Evolutionary conservation across 306 rosid genomes (phyloP).

Genomic region (Cucurbita moschata): DNA sequence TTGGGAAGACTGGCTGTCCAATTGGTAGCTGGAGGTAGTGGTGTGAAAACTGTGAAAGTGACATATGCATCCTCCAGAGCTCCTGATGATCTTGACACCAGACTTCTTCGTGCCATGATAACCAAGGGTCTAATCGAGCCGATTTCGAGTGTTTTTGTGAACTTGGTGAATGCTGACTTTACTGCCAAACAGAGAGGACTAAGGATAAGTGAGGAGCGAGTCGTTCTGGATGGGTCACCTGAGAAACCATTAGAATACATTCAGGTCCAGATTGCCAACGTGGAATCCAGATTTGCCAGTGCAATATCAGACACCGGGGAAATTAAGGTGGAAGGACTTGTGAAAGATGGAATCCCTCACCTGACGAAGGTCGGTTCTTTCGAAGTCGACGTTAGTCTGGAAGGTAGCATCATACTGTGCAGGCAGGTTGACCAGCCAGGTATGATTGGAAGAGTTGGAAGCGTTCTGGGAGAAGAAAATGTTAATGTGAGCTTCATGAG

Average conservation of each 20-base stretch:
- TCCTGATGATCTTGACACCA: conserved; percentile 94
- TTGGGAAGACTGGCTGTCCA: conserved; percentile 92
- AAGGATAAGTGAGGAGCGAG: conserved; percentile 70
- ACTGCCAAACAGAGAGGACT: conserved; percentile 93
- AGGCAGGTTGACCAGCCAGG: conserved; percentile 99
- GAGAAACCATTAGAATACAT: conserved; percentile 71
- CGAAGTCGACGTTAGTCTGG: conserved; percentile 91
- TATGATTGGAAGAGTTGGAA: conserved; percentile 80
- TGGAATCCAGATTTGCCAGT: conserved; percentile 82
- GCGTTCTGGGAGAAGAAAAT: conserved; percentile 76
- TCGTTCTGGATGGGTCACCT: conserved; percentile 72
- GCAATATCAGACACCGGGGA: conserved; percentile 85
- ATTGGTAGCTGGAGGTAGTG: conserved; percentile 95
- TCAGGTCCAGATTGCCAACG: conserved; percentile 89
- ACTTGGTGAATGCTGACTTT: conserved; percentile 94
- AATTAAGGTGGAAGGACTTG: conserved; percentile 75
- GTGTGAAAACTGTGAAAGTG: conserved; percentile 83
- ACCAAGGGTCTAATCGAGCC: conserved; percentile 96
- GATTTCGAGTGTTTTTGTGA: conserved; percentile 71
- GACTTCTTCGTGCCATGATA: conserved; percentile 97
- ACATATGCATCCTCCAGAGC: conserved; percentile 79
- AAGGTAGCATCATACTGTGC: conserved; percentile 81
- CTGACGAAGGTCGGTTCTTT: conserved; percentile 90
- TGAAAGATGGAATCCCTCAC: conserved; percentile 87
- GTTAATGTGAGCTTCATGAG: conserved; percentile 99